A percentile compares a stretch with the other conserved stretches of the same genome.
These are phyloP conservation scores for Emergomyces pasteurianus DNA, from an alignment of 2,329 filamentous ascomycete genomes.

Conservation along the genomic window DNA sequence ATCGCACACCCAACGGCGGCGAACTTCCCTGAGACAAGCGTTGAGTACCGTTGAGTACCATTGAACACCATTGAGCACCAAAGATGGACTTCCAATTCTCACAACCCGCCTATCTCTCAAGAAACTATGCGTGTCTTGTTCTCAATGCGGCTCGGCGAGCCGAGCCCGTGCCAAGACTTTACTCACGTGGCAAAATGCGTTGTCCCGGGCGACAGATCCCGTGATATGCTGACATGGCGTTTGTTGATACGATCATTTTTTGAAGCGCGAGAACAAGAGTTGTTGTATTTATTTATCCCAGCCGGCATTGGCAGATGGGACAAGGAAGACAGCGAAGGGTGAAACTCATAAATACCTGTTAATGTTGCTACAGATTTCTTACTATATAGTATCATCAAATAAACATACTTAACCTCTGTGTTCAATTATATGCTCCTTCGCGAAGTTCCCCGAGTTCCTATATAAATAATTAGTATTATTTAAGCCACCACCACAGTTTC, in stretches of 20 bases:
- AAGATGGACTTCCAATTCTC: no score
- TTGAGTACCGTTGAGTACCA: no score
- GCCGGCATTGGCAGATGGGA: not conserved
- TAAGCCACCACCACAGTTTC: not conserved
- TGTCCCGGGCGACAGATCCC: constrained; percentile 1
- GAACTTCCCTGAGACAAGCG: no score
- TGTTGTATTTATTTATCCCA: no score
- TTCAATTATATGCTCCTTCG: not conserved
- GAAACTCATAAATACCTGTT: not conserved
- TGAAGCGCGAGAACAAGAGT: no score
- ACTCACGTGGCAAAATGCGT: not conserved
- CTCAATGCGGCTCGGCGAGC: no score
- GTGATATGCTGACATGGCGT: constrained; percentile 11
- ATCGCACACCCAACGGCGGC: no score
- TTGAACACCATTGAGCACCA: no score
- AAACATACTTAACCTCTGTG: not conserved
- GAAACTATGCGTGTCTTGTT: no score
- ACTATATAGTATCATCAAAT: not conserved
- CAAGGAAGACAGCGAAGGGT: not conserved
- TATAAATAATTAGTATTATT: no score
- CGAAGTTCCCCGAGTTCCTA: no score
- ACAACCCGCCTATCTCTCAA: no score
- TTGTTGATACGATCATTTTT: constrained; percentile 14
- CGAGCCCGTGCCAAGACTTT: not conserved
- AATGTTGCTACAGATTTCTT: not conserved